Conservation (phyloP, 2,329 filamentous ascomycete genomes). For the Epichloe hybrida region DNA sequence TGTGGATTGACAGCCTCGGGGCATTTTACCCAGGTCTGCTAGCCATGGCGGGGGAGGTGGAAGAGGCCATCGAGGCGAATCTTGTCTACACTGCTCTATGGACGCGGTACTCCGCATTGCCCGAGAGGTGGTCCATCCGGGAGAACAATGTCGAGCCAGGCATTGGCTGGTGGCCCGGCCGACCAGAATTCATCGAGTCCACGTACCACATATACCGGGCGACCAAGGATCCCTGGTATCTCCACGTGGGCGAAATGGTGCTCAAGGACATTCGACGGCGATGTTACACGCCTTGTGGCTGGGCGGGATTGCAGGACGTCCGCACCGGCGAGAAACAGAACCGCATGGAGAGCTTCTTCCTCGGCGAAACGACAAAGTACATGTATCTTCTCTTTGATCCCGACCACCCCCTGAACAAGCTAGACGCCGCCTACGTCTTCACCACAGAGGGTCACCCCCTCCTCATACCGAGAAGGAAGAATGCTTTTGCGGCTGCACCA, state of each 20-base stretch:
- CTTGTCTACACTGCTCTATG: constrained; percentile 85
- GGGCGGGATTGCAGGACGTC: constrained; percentile 79
- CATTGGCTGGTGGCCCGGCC: constrained; percentile 86
- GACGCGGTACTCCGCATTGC: constrained; percentile 87
- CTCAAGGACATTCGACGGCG: constrained; percentile 74
- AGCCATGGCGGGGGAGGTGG: constrained; percentile 72
- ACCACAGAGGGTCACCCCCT: constrained; percentile 93
- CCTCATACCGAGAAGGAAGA: constrained; percentile 48
- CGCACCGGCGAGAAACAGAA: constrained; percentile 75
- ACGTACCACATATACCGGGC: constrained; percentile 93
- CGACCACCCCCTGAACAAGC: constrained; percentile 76
- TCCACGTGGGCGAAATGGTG: constrained; percentile 93
- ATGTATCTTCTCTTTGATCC: constrained; percentile 82
- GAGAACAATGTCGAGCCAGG: constrained; percentile 75
- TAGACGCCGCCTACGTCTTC: constrained; percentile 84
- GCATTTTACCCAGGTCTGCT: constrained; percentile 91
- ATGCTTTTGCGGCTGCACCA: not conserved
- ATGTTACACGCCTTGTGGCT: constrained; percentile 85
- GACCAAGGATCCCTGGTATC: constrained; percentile 89
- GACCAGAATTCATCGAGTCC: constrained; percentile 94
- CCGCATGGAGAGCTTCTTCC: constrained; percentile 97
- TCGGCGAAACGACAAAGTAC: constrained; percentile 94
- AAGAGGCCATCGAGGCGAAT: constrained; percentile 83
- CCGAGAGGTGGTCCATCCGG: constrained; percentile 83
- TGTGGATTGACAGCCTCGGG: constrained; percentile 87